Evolutionary conservation across 2,329 filamentous ascomycete genomes (phyloP).

Genomic region (Fusarium sp.): DNA sequence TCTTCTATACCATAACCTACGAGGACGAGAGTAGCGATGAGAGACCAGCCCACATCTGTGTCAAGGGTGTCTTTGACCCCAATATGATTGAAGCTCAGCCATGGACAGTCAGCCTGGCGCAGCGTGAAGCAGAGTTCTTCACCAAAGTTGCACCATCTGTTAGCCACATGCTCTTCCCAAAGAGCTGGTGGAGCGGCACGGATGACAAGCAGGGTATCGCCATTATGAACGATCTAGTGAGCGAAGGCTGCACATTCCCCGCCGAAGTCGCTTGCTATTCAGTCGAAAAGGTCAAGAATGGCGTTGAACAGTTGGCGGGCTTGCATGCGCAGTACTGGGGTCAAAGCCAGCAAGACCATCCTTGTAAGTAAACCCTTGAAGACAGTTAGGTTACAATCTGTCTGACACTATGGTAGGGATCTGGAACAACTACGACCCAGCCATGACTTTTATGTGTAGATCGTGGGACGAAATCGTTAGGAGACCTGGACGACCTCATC

Average conservation of each 20-base stretch:
- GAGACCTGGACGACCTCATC: slow-evolving; percentile 42
- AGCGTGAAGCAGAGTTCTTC: slow-evolving; percentile 52
- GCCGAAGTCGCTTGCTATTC: slow-evolving; percentile 46
- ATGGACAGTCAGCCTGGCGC: slow-evolving; percentile 43
- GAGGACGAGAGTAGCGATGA: slow-evolving; percentile 33
- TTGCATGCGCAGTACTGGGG: slow-evolving; percentile 52
- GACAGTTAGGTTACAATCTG: neutral
- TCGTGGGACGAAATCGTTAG: slow-evolving; percentile 46
- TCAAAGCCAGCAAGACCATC: slow-evolving; percentile 44
- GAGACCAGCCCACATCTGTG: slow-evolving; percentile 41
- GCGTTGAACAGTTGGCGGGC: slow-evolving; percentile 52
- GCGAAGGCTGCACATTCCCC: slow-evolving; percentile 48
- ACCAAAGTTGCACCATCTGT: slow-evolving; percentile 47
- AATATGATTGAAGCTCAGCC: slow-evolving; percentile 43
- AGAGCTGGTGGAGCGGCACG: slow-evolving; percentile 50
- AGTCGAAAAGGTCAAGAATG: slow-evolving; percentile 47
- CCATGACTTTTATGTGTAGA: slow-evolving; percentile 47
- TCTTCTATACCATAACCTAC: slow-evolving; percentile 45
- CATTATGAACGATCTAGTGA: slow-evolving; percentile 50
- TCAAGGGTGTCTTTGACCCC: slow-evolving; percentile 53
- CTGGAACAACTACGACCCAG: slow-evolving; percentile 51
- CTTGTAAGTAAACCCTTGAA: slow-evolving; percentile 21
- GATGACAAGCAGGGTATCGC: slow-evolving; percentile 50
- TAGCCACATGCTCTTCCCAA: slow-evolving; percentile 47
- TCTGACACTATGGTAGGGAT: slow-evolving; percentile 31